These are phyloP conservation scores for Kazachstania viticola DNA, from an alignment of 805 yeast species.

Conservation along the genomic window DNA sequence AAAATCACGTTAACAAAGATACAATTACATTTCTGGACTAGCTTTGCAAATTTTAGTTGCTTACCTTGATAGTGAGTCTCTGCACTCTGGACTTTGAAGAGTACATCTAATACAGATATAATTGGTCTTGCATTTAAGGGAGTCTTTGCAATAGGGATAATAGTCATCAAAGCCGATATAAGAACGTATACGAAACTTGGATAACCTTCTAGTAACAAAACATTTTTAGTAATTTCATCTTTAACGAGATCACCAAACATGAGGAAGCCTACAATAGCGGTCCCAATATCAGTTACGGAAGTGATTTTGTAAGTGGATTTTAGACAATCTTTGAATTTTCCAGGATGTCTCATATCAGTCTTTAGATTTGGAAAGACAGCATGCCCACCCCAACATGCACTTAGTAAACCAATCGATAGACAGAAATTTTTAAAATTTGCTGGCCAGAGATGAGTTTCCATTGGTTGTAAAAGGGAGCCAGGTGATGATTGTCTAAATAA, in stretches of 20 bases:
- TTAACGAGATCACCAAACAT: slow-evolving; percentile 67
- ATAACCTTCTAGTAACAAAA: slow-evolving; percentile 54
- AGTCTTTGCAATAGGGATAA: slow-evolving; percentile 73
- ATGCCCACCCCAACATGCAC: slow-evolving; percentile 83
- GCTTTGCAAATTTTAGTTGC: slow-evolving; percentile 12
- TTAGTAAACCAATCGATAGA: slow-evolving; percentile 51
- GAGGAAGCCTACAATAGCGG: slow-evolving; percentile 56
- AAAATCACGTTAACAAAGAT: slow-evolving; percentile 43
- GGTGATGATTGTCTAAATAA: slow-evolving; percentile 48
- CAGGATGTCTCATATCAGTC: slow-evolving; percentile 60
- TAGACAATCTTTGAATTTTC: slow-evolving; percentile 42
- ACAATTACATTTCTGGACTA: slow-evolving; percentile 22
- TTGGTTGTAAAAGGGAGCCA: slow-evolving; percentile 58
- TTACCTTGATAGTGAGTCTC: slow-evolving; percentile 11
- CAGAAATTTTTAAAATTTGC: slow-evolving; percentile 37
- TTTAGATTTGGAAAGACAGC: slow-evolving; percentile 68
- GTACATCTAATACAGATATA: slow-evolving; percentile 52
- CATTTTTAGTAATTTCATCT: slow-evolving; percentile 70
- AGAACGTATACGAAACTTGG: slow-evolving; percentile 49
- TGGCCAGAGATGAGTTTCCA: slow-evolving; percentile 63
- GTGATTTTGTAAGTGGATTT: slow-evolving; percentile 50
- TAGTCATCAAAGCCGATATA: slow-evolving; percentile 60
- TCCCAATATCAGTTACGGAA: slow-evolving; percentile 45
- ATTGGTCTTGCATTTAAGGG: slow-evolving; percentile 80
- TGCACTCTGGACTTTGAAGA: slow-evolving; percentile 27